phyloP scores from a whole-genome alignment of 345 rosid genomes.

The Citrus hindsii region DNA sequence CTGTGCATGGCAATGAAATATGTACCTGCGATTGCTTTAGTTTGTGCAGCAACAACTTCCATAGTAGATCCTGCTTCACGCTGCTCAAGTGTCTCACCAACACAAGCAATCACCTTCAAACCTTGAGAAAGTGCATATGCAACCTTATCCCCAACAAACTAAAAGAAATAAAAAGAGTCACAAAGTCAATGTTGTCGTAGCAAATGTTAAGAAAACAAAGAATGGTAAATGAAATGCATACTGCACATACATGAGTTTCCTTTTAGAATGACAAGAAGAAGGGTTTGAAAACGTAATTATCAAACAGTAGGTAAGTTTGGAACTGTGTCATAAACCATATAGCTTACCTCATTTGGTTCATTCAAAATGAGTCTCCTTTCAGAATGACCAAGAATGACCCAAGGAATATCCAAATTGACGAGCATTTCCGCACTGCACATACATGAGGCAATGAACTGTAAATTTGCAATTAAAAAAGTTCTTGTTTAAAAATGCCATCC shows the following conservation, averaged over 20 bases:
- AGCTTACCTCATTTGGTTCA: constrained; percentile 68
- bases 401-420: constrained; percentile 65
- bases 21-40: constrained; percentile 87
- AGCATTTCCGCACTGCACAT: constrained; percentile 87
- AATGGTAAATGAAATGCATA: neutral
- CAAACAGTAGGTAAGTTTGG: neutral
- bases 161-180: constrained; percentile 5
- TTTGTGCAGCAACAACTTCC: constrained; percentile 91
- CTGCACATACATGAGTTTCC: too few species aligned
- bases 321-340: constrained; percentile 6
- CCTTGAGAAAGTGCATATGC: constrained; percentile 91
- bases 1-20: neutral
- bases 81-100: constrained; percentile 92
- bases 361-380: constrained; percentile 69
- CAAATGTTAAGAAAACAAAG: neutral
- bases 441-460: neutral
- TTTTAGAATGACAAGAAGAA: too few species aligned
- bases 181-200: neutral
- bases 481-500: neutral
- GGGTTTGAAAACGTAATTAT: neutral
- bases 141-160: constrained; percentile 92
- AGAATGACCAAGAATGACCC: constrained; percentile 97
- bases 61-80: constrained; percentile 78
- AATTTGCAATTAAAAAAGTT: neutral
- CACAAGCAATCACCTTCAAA: constrained; percentile 89